These are phyloP conservation scores for Dictyostelium capitatum DNA, from an alignment of 78 protist species.

Conservation along the genomic window DNA sequence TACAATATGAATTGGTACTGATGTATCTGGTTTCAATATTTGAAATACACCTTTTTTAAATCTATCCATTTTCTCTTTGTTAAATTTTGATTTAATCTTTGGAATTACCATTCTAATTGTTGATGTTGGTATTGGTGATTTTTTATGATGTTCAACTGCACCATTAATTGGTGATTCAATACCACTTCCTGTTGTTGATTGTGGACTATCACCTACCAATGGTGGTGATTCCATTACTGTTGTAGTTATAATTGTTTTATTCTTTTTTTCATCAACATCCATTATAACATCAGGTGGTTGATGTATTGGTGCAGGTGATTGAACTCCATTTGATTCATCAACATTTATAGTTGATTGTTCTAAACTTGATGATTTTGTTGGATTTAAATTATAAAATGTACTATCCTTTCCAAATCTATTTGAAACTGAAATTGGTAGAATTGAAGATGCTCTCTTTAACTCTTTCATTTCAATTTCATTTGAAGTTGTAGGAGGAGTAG, in stretches of 20 bases:
- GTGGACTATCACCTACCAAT: not conserved
- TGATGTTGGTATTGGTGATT: not conserved
- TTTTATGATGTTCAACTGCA: not conserved
- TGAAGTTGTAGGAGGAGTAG: not conserved
- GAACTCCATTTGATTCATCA: not conserved
- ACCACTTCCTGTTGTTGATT: not conserved
- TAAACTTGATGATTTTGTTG: not conserved
- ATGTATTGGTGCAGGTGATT: conserved; percentile 7
- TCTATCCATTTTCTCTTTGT: conserved; percentile 37
- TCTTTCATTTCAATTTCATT: not conserved
- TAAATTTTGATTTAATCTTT: conserved; percentile 17
- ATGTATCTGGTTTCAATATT: conserved; percentile 35
- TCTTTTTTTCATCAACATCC: not conserved
- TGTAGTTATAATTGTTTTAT: not conserved
- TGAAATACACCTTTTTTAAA: conserved; percentile 61
- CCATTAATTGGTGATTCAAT: not conserved
- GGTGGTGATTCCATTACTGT: not conserved
- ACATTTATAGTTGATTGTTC: conserved; percentile 12
- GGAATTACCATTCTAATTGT: not conserved
- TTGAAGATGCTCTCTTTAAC: not conserved
- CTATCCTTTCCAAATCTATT: not conserved
- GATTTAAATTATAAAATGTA: not conserved
- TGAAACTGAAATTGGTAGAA: not conserved
- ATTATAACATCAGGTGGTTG: not conserved
- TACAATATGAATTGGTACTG: conserved; percentile 52